Evolutionary conservation across 352 stramenopile species (phyloP), one percentile per base, ranked within the genome.

Genomic region (Phytophthora macrochlamydospora): DNA sequence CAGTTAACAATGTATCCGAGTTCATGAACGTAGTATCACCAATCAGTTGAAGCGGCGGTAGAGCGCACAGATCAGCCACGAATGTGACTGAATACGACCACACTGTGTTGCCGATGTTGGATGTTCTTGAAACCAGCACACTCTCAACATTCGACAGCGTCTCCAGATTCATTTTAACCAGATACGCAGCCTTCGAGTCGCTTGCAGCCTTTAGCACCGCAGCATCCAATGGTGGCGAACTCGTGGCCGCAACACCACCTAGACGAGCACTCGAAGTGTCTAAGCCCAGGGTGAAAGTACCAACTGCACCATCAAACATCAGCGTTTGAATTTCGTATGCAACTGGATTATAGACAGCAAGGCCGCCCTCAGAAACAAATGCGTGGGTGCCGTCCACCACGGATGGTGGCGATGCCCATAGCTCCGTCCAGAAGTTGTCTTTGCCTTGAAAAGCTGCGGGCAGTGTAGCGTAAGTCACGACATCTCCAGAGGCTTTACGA

Each of bases 341-440:
- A 5, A 89, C 79, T 0, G 91, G 73, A 42, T 98, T 98, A 71
- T 98, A 99, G 30, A 77, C 77, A 2, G 96, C 92, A 2, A 97
- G 71, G 9, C 94, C 96, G 14, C 93, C 92, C 55, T 99, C 94
- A 13, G 85, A 91, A 14, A 97, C 89, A 73, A 97, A 98, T 3
- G 59, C 58, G 62, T 98, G 90, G 2, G 94, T 97, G 7, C 93
- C 94, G 56, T 98, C 87, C 18, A 97, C 53, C 2, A 97, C 70
- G 12, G 79, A 80, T 3, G 89, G 76, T 6, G 84, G 73, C 2
- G 89, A 89, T 7, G 84, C 85, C 92, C 94, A 98, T 11, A 99
- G 67, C 67, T 99, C 97, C 1, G 95, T 98, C 79, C 97, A 99
- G 68, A 99, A 99, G 1, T 93, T 43, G 72, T 99, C 97, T 12